Base-by-base conservation (phyloP, 345 rosid species). In the Sisymbrium altissimum region DNA sequence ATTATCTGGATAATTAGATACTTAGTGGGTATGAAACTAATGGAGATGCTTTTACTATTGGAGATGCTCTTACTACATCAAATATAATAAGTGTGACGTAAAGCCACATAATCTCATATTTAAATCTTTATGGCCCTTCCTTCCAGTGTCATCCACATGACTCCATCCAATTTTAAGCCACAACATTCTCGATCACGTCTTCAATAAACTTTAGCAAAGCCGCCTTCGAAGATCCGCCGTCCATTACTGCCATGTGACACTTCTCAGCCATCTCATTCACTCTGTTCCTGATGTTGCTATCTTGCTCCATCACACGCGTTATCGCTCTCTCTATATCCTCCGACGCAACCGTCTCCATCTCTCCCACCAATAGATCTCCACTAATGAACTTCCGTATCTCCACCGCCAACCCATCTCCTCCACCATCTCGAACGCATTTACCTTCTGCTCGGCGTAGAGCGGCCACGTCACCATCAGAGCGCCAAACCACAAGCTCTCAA, bases 381-480 rank as follows among this genome's bases (percentile, higher is more conserved):
- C 38, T 48, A 0, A 72, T 61, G 18, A 46, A 81, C 81, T 35
- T 73, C 43, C 61, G 75, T 6, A 86, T 54, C 73, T 84, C 88
- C 69, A 79, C 83, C 10, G 81, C 87, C 5, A 84, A 15, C 39
- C 84, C 21, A 84, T 27, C 67, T 84, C 90, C 29, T 13, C 68
- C 76, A 81, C 85, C 74, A 83, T n/a, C 44, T 57, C 21, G 9
- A 86, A 89, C 14, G 88, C 89, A 14, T 87, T 89, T 3, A 23
- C 25, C 25, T 23, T 23, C 25, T 23, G 25, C 25, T 23, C 25
- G 25, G 25, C 25, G 25, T 67, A 72, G 4, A 76, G 74, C 10
- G 92, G 92, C 88, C 88, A 83, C 0, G 89, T 72, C 12, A 84
- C 86, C 13, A 82, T 66, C 6, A 86, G 89, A 14, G 86, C 88